phyloP scores from a whole-genome alignment of 495 filamentous ascomycete species.

The Penicillium simplicissimum region DNA sequence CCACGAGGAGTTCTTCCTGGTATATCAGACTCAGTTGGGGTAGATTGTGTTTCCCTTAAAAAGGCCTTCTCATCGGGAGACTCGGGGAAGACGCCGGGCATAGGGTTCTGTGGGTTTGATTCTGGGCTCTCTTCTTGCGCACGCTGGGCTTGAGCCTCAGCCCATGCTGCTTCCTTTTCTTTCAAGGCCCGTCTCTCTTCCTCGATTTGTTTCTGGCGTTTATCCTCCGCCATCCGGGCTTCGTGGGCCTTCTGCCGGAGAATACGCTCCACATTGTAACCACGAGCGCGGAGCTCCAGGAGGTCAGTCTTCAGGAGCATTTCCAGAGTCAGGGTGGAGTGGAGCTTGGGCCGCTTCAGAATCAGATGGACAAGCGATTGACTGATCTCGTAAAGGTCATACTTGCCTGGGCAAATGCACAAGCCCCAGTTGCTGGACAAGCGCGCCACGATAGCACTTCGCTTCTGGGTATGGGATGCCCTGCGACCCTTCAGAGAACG shows the following conservation, averaged over 20 bases:
- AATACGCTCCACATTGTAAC: constrained; percentile 94
- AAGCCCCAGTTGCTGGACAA: constrained; percentile 48
- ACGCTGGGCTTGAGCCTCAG: constrained; percentile 36
- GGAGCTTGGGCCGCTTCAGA: constrained; percentile 78
- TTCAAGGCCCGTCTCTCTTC: constrained; percentile 66
- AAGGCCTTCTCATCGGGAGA: constrained; percentile 52
- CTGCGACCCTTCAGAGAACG: constrained; percentile 67
- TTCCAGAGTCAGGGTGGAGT: constrained; percentile 83
- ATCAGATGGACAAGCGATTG: constrained; percentile 77
- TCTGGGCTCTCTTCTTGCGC: constrained; percentile 32
- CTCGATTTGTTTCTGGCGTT: constrained; percentile 73
- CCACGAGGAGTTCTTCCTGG: constrained; percentile 47
- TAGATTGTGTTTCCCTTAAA: constrained; percentile 24
- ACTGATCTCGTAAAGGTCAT: constrained; percentile 86
- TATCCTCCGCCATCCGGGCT: constrained; percentile 78
- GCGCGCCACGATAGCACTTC: constrained; percentile 65
- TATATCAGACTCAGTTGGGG: constrained; percentile 19
- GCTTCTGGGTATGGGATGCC: constrained; percentile 65
- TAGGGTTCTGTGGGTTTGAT: constrained; percentile 40
- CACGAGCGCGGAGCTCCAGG: constrained; percentile 71
- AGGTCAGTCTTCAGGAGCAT: constrained; percentile 83
- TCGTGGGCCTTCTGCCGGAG: constrained; percentile 81
- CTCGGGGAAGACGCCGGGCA: constrained; percentile 70
- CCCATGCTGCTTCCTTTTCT: constrained; percentile 60
- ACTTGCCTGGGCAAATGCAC: constrained; percentile 60